Evolutionary conservation across 306 rosid species (phyloP), one percentile per base, ranked within the genome.

Genomic region (Herpetospermum pedunculosum): DNA sequence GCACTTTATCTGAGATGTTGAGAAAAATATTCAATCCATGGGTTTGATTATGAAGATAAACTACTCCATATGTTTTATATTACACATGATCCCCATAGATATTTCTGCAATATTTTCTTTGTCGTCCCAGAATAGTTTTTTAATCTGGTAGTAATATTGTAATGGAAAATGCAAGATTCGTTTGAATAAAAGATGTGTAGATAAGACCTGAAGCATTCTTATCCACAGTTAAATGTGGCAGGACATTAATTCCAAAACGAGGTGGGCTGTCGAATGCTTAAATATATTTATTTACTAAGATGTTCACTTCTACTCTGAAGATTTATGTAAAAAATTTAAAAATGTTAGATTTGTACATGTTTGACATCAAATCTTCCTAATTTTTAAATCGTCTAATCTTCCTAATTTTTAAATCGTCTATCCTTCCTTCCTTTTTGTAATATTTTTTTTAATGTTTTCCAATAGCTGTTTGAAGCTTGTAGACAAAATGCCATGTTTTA

Each of bases 121-220:
- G 38, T 44, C 15, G 26, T 70, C 55, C 35, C 38, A 46, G 41
- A 69, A 69, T 32, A 14, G 26, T 70, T 70, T 46, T 70, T 16
- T 47, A 28, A 70, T 70, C 23, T 14, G 26, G 40, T 10, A n/a
- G 29, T 63, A 63, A 26, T 67, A 23, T 67, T 41, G 49, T 69
- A 69, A 43, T 69, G 34, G 55, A 16, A 69, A 13, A 69, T 44
- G 14, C 40, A 43, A 5, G 73, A 70, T 26, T 41, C 38, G 15
- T 44, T 44, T 41, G 53, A 35, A 68, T 47, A 43, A 23, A 67
- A 68, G 29, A 25, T 68, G 16, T 41, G 52, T 29, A 29, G 74
- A 70, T 70, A 70, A 70, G 40, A n/a, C 74, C 41, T 70, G 74
- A 46, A 46, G 40, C 25, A 46, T 40, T 41, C 53, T 68, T 40